Evolutionary conservation across 2,329 filamentous ascomycete species (phyloP).

Genomic region (Monilinia fructicola): DNA sequence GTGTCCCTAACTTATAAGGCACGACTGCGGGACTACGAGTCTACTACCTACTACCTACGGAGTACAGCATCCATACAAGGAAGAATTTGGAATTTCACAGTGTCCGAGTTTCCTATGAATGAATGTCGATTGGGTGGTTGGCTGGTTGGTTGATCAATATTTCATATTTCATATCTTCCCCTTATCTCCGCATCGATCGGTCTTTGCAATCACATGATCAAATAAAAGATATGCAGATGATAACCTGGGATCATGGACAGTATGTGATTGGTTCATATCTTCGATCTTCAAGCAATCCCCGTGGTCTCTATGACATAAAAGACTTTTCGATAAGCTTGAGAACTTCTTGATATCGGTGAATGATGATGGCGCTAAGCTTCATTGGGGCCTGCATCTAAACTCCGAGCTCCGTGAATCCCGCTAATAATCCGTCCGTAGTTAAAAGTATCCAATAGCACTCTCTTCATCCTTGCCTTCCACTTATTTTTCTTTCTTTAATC

Average conservation of each 20-base stretch:
- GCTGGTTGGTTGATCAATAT: no score
- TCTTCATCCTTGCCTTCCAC: conserved; percentile 4
- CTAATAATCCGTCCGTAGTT: background rate
- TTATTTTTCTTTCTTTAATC: background rate
- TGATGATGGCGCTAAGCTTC: background rate
- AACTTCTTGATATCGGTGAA: background rate
- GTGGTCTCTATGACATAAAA: background rate
- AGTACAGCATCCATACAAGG: no score
- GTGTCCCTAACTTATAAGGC: no score
- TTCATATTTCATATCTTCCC: background rate
- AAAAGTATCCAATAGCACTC: background rate
- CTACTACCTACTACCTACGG: no score
- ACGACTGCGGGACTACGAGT: no score
- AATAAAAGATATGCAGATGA: no score
- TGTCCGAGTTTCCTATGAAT: no score
- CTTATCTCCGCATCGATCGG: conserved; percentile 11
- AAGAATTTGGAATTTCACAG: no score
- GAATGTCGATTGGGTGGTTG: no score
- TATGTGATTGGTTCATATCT: background rate
- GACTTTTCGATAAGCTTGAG: no score
- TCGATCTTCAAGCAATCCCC: no score
- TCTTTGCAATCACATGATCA: background rate
- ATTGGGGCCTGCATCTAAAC: background rate
- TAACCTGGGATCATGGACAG: no score
- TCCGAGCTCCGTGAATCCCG: conserved; percentile 12